Base-by-base conservation (phyloP, 148 eudicot genomes). In the Vaccinium darrowii region DNA sequence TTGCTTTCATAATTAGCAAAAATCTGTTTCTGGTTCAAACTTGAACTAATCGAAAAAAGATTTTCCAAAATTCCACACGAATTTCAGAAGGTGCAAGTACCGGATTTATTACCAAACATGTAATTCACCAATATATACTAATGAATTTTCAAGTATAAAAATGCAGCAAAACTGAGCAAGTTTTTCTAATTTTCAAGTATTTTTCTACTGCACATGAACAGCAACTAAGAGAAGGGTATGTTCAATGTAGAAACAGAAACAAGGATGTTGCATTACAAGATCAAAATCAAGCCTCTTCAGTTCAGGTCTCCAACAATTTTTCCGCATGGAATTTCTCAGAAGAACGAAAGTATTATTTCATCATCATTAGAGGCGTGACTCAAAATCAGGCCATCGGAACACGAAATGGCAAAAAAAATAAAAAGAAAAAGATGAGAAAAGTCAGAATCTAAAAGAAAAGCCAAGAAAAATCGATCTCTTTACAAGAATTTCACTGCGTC, bases 271-370 rank as follows among this genome's bases (percentile, higher is more conserved):
- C 1, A 21, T 12, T 11, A 5, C 43, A 62, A 21, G 36, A 63
- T 62, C 39, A 19, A 18, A 23, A 14, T 81, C 21, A 39, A 62
- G 83, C 83, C 67, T 53, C 74, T 47, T 81, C 83, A 81, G 83
- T 81, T 81, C 74, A 62, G 83, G 83, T 81, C 83, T 81, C 83
- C 74, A 81, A 14, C 30, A 43, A 25, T 81, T 50, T 63, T 18
- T 82, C 84, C 76, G 36, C 84, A 67, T 69, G 58, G 50, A 51
- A 50, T 47, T 65, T 78, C 49, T 82, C 62, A 9, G 84, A 82
- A 50, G 84, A 82, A 81, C 43, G 43, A 65, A 65, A 81, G 75
- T 47, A 54, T 81, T 81, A 9, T 47, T 81, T 81, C 21, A 65
- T 81, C 83, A 65, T 65, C 83, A 25, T 65, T 30, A 49, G 83